These are phyloP conservation scores for Acanthochlamys bracteata DNA, from an alignment of 106 monocot species.

Conservation along the genomic window DNA sequence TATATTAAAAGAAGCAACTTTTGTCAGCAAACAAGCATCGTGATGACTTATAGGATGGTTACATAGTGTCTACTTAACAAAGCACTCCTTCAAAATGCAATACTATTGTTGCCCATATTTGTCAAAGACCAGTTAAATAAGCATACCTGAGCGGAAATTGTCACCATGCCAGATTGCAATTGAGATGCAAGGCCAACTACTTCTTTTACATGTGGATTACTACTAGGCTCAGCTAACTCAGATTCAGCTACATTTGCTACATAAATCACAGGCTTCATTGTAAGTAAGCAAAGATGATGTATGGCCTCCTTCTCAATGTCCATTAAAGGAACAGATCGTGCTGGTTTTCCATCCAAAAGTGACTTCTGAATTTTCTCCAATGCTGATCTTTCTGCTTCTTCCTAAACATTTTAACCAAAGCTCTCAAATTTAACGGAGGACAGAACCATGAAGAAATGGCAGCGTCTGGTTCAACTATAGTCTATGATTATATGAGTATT, in stretches of 20 bases:
- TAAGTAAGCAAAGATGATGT: constrained; percentile 81
- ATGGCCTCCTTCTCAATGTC: constrained; percentile 89
- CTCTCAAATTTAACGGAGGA: background rate
- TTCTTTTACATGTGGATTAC: constrained; percentile 71
- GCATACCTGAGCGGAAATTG: constrained; percentile 89
- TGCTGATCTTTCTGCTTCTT: constrained; percentile 80
- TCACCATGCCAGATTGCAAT: constrained; percentile 82
- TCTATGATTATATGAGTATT: background rate
- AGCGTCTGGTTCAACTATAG: background rate
- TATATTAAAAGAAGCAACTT: no score
- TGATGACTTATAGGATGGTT: no score
- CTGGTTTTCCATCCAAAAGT: constrained; percentile 93
- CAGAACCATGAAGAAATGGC: background rate
- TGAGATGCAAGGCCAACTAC: constrained; percentile 64
- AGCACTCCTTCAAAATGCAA: no score
- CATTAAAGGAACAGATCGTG: constrained; percentile 71
- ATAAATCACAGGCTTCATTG: constrained; percentile 97
- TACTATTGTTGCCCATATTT: no score
- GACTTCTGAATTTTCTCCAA: constrained; percentile 78
- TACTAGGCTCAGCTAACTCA: constrained; percentile 60
- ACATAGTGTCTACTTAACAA: no score
- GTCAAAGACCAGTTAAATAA: background rate
- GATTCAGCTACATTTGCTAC: constrained; percentile 97
- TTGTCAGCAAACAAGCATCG: no score
- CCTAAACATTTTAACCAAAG: constrained; percentile 19